These are phyloP conservation scores for Citrullus colocynthis DNA, from an alignment of 306 rosid genomes.

Conservation along the genomic window DNA sequence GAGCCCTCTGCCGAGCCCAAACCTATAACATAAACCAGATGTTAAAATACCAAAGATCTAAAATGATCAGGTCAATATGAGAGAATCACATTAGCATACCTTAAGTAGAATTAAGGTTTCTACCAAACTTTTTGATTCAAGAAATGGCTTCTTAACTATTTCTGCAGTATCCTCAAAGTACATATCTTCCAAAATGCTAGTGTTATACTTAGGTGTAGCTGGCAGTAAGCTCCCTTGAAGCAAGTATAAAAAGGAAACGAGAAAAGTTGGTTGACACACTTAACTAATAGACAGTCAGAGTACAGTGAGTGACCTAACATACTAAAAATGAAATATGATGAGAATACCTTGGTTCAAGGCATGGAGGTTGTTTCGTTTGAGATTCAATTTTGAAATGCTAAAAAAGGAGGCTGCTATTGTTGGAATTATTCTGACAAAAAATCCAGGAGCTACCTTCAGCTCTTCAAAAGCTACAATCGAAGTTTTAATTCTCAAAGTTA, in stretches of 20 bases:
- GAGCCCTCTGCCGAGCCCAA: conserved; percentile 71
- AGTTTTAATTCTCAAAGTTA: background rate
- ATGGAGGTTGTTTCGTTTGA: background rate
- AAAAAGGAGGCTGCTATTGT: background rate
- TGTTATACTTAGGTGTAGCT: conserved; percentile 79
- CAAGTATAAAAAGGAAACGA: conserved; percentile 4
- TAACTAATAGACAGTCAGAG: background rate
- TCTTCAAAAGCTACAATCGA: conserved; percentile 2
- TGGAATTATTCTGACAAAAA: conserved; percentile 3
- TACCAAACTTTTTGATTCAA: conserved; percentile 60
- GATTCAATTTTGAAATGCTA: conserved; percentile 2
- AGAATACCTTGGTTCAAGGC: conserved; percentile 40
- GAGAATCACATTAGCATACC: conserved; percentile 28
- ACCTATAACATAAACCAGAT: conserved; percentile 29
- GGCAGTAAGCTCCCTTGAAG: conserved; percentile 34
- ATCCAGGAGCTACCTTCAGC: background rate
- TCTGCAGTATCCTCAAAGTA: conserved; percentile 44
- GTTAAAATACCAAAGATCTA: background rate
- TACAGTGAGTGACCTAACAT: background rate
- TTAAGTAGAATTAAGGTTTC: conserved; percentile 60
- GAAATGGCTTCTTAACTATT: conserved; percentile 30
- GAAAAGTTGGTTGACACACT: background rate
- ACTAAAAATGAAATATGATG: background rate
- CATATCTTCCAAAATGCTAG: conserved; percentile 87
- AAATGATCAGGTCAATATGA: background rate